Evolutionary conservation across 2,329 filamentous ascomycete species (phyloP).

Genomic region (Epichloe scottii): DNA sequence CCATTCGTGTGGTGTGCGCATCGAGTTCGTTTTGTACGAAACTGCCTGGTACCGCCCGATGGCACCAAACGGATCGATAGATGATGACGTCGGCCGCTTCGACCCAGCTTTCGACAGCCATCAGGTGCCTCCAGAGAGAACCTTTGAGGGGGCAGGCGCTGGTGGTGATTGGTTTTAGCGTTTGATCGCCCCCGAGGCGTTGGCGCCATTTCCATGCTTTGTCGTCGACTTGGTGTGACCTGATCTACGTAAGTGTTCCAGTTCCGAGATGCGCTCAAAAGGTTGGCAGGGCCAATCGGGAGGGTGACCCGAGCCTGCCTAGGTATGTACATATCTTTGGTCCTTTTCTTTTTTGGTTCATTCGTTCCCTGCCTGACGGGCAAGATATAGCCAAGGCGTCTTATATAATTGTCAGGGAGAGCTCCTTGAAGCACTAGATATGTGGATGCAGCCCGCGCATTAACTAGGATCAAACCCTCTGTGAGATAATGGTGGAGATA

Average conservation of each 20-base stretch:
- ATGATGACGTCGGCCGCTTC: constrained; percentile 6
- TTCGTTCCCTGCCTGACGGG: too few species aligned
- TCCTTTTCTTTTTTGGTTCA: too few species aligned
- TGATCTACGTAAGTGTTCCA: not conserved
- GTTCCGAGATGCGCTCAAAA: not conserved
- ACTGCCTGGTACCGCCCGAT: not conserved
- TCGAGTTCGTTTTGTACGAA: not conserved
- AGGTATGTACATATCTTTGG: too few species aligned
- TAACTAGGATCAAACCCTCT: too few species aligned
- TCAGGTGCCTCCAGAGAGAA: not conserved
- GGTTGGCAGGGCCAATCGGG: too few species aligned
- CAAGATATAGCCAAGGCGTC: too few species aligned
- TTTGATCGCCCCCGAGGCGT: not conserved
- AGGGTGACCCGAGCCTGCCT: too few species aligned
- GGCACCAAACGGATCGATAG: not conserved
- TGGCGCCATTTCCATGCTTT: not conserved
- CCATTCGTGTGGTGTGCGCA: not conserved
- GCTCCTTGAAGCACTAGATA: too few species aligned
- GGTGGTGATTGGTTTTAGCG: not conserved
- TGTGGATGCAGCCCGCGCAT: too few species aligned
- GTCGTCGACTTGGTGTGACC: too few species aligned
- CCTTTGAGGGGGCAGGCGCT: not conserved
- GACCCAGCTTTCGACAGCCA: not conserved
- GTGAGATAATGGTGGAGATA: too few species aligned
- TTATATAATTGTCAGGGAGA: too few species aligned